Conservation (phyloP, 2,329 filamentous ascomycete genomes). For the Monosporascus ibericus region DNA sequence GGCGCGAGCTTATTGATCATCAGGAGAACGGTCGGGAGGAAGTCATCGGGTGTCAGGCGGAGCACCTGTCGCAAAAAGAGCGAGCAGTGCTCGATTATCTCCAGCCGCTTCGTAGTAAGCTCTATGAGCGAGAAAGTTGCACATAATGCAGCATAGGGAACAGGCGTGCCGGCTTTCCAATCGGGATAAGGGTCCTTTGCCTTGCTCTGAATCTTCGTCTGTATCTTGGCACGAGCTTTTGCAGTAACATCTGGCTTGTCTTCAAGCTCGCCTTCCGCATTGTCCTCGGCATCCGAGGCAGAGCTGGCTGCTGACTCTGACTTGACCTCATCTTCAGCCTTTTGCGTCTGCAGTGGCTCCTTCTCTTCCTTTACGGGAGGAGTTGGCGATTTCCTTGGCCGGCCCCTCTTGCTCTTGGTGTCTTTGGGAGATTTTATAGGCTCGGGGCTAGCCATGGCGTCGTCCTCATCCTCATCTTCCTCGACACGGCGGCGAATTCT, state of each 20-base stretch:
- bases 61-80: conserved; percentile 92
- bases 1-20: conserved; percentile 99
- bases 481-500: conserved; percentile 41
- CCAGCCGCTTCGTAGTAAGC: conserved; percentile 84
- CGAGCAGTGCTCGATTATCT: conserved; percentile 84
- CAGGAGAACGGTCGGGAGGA: conserved; percentile 81
- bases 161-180: conserved; percentile 82
- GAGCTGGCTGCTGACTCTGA: conserved; percentile 40
- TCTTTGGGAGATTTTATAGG: conserved; percentile 24
- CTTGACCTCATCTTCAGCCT: conserved; percentile 34
- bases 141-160: conserved; percentile 91
- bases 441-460: conserved; percentile 28
- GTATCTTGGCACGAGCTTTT: conserved; percentile 74
- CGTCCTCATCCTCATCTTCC: conserved; percentile 44
- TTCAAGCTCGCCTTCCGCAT: conserved; percentile 45
- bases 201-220: conserved; percentile 64
- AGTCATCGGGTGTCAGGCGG: conserved; percentile 78
- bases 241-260: conserved; percentile 65
- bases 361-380: conserved; percentile 17
- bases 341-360: conserved; percentile 13
- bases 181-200: conserved; percentile 84
- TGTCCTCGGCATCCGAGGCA: conserved; percentile 46
- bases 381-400: conserved; percentile 22
- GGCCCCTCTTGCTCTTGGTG: conserved; percentile 20
- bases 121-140: conserved; percentile 92